Base-by-base conservation (phyloP, 768 basidiomycete genomes). In the Strobilomyces confusus region DNA sequence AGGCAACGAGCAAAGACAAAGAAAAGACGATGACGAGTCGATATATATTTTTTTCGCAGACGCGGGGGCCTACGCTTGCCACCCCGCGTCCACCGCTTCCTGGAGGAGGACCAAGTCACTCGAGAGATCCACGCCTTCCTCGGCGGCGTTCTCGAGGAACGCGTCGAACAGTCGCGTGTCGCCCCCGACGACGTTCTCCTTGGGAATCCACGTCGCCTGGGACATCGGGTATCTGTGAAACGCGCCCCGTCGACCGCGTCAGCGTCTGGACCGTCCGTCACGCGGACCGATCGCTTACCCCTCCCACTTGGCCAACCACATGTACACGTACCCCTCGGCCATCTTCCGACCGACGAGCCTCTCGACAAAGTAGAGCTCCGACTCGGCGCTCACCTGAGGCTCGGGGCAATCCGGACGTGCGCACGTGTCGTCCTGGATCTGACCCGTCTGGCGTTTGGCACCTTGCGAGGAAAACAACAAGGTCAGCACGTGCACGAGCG, bases 261-360 rank as follows among this genome's bases (percentile, higher is more conserved):
- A 14, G 34, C 15, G n/a, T n/a, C n/a, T n/a, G n/a, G n/a, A n/a
- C 14, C 6, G 13, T 15, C 6, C 7, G 34, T 2, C 29, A 14
- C 29, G 13, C 40, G 30, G 29, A 33, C 17, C 15, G 4, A n/a
- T 29, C 14, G 6, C 52, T 48, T 20, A 71, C 69, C 69, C 70
- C 0, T 69, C 69, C 69, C 69, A 69, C 44, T 69, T 70, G 15
- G 66, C 69, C 30, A 71, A 48, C 66, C 66, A 71, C 43, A 57
- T 5, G 37, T 54, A 64, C 1, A 52, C 15, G 23, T 54, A 57
- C 7, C 52, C 50, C 2, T 64, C 58, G 3, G 45, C 15, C 12
- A 41, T 53, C 25, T 63, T 60, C 40, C 68, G 62, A 23, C 69
- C 70, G 0, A 71, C 61, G 14, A 69, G 58, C 33, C 57, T 63